A percentile compares a stretch with the other conserved stretches of the same genome.
Evolutionary conservation across 2,329 filamentous ascomycete species (phyloP).

Genomic region (Trichoderma gracile): DNA sequence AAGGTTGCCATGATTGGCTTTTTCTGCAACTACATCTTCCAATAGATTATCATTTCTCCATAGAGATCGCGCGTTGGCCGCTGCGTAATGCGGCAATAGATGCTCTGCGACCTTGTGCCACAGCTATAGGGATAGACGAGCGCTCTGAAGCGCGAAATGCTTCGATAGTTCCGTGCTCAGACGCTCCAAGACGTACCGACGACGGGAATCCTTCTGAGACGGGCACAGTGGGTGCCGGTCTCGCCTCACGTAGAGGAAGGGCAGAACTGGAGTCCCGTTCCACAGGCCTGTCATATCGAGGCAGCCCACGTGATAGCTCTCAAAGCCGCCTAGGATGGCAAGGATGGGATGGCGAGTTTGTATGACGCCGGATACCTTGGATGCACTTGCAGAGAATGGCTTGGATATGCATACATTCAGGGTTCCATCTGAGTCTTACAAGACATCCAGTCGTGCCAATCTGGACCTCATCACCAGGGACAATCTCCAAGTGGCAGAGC

Average conservation of each 20-base stretch:
- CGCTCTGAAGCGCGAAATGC: neutral
- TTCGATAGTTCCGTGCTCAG: neutral
- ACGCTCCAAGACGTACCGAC: neutral
- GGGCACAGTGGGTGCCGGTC: neutral
- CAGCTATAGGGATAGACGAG: neutral
- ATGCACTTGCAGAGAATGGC: neutral
- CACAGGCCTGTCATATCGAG: neutral
- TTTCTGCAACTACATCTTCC: neutral
- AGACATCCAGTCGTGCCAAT: neutral
- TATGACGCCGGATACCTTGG: neutral
- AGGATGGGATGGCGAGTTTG: neutral
- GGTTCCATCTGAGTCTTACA: neutral
- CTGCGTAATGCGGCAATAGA: neutral
- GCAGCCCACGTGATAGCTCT: neutral
- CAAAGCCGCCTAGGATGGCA: neutral
- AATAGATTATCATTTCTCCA: neutral
- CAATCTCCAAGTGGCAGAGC: neutral
- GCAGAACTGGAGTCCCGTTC: neutral
- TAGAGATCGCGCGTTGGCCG: neutral
- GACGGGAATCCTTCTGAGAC: neutral
- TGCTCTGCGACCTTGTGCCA: neutral
- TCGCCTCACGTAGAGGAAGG: neutral
- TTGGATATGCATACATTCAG: neutral
- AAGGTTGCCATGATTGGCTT: neutral
- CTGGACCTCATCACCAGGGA: neutral